phyloP scores from a whole-genome alignment of 495 filamentous ascomycete species.

The Aspergillus heteromorphus region DNA sequence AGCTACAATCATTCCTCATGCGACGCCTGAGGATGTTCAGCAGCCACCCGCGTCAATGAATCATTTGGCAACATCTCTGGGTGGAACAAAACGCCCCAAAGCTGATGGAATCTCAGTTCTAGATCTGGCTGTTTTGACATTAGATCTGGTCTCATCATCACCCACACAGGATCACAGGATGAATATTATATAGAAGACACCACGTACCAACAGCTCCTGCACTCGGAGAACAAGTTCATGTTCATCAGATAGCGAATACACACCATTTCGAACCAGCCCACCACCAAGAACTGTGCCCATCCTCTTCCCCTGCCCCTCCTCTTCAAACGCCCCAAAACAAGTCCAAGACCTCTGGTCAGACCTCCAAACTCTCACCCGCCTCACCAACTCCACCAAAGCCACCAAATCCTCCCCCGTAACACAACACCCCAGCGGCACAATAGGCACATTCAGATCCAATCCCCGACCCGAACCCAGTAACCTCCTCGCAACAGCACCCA shows the following conservation, averaged over 20 bases:
- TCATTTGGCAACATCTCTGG: too few species aligned
- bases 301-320: background rate
- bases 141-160: background rate
- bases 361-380: background rate
- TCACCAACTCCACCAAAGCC: background rate
- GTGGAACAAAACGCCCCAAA: background rate
- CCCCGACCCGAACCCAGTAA: background rate
- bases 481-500: background rate
- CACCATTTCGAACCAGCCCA: background rate
- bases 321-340: background rate
- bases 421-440: background rate
- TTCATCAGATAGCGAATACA: background rate
- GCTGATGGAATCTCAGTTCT: background rate
- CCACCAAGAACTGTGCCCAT: background rate
- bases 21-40: too few species aligned
- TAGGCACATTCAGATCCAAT: too few species aligned
- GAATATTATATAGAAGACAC: too few species aligned
- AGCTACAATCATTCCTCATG: too few species aligned
- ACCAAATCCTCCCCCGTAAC: background rate
- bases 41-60: too few species aligned
- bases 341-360: background rate
- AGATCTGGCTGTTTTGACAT: background rate
- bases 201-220: background rate
- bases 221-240: background rate
- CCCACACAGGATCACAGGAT: too few species aligned